A percentile compares a stretch with the other conserved stretches of the same genome.
phyloP scores from a whole-genome alignment of 192 early-diverging fungal genomes.

The Backusella westeae region DNA sequence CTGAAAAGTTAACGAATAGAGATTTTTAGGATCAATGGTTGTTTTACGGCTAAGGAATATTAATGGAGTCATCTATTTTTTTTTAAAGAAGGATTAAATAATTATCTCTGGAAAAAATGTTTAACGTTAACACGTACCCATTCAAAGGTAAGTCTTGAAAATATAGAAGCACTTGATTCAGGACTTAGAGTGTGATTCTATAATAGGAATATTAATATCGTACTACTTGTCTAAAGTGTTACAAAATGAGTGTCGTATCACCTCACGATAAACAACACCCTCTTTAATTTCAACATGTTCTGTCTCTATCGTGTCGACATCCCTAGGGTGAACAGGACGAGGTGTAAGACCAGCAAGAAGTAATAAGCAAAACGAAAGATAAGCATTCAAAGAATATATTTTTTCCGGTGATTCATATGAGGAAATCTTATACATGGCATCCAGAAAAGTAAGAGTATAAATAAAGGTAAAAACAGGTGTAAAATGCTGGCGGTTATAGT shows the following conservation, averaged over 20 bases:
- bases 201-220: neutral
- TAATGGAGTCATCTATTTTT: conserved; percentile 17
- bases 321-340: conserved; percentile 8
- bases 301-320: neutral
- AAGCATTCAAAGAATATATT: neutral
- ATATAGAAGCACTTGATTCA: conserved; percentile 19
- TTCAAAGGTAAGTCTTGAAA: conserved; percentile 21
- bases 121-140: conserved; percentile 3
- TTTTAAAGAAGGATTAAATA: neutral
- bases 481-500: neutral
- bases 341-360: conserved; percentile 6
- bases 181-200: conserved; percentile 13
- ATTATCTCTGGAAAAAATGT: neutral
- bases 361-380: neutral
- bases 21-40: neutral
- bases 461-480: neutral
- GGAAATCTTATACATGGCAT: neutral
- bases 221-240: neutral
- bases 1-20: conserved; percentile 20
- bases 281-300: conserved; percentile 16
- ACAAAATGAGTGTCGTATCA: neutral
- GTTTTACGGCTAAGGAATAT: conserved; percentile 13
- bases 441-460: neutral
- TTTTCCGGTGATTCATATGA: neutral
- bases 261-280: conserved; percentile 8